phyloP scores from a whole-genome alignment of 106 monocot species.

The Acanthochlamys bracteata region DNA sequence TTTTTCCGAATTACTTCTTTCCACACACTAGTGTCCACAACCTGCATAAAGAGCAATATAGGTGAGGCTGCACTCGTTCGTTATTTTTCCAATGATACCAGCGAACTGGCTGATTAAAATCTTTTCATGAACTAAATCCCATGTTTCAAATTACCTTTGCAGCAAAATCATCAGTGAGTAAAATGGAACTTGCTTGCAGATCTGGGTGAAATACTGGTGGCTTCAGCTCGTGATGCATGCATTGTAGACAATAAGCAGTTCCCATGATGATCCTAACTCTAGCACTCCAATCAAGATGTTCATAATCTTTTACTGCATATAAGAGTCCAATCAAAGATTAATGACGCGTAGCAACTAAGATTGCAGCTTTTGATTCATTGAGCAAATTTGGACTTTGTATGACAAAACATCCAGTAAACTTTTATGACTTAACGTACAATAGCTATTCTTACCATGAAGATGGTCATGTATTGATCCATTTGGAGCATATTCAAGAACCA shows the following conservation, averaged over 20 bases:
- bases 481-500: conserved; percentile 74
- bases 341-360: too few species aligned
- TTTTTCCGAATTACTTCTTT: conserved; percentile 24
- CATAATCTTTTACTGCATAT: conserved; percentile 62
- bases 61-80: too few species aligned
- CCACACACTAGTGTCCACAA: conserved; percentile 36
- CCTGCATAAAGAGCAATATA: conserved; percentile 20
- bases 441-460: conserved; percentile 59
- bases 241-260: conserved; percentile 77
- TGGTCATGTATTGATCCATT: conserved; percentile 70
- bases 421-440: too few species aligned
- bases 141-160: conserved; percentile 87
- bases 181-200: conserved; percentile 37
- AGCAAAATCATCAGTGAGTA: conserved; percentile 75
- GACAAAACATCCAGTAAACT: too few species aligned
- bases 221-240: conserved; percentile 69
- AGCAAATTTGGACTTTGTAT: too few species aligned
- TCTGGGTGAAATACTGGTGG: conserved; percentile 54
- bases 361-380: too few species aligned
- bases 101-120: too few species aligned
- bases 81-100: too few species aligned
- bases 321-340: background rate
- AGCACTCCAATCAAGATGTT: conserved; percentile 62
- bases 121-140: too few species aligned
- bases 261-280: conserved; percentile 95